Evolutionary conservation across 257 asterid species (phyloP).

Genomic region (Vinca minor): DNA sequence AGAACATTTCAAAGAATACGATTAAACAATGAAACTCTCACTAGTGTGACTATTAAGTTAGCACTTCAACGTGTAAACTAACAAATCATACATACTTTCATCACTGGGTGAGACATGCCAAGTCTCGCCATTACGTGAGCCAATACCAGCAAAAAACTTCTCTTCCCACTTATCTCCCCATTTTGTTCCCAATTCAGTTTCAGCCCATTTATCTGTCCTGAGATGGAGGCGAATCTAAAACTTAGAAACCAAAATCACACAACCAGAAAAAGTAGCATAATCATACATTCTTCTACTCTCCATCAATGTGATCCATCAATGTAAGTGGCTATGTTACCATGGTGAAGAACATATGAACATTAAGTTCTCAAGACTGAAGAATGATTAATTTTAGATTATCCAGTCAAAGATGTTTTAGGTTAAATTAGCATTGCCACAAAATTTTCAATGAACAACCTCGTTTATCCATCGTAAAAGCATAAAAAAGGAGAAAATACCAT

Average conservation of each 20-base stretch:
- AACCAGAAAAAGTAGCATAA: background rate
- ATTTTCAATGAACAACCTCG: background rate
- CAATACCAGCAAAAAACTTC: slow-evolving; percentile 80
- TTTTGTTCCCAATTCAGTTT: slow-evolving; percentile 90
- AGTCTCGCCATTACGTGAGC: slow-evolving; percentile 97
- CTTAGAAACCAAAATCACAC: background rate
- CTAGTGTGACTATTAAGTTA: background rate
- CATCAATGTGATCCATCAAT: background rate
- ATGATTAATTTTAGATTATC: background rate
- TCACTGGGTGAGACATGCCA: slow-evolving; percentile 78
- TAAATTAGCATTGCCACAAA: background rate
- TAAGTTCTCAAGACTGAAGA: background rate
- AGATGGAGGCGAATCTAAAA: slow-evolving; percentile 11
- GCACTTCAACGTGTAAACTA: background rate
- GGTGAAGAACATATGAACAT: background rate
- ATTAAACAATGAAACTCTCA: background rate
- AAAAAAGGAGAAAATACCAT: slow-evolving; percentile 45
- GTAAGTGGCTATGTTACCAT: background rate
- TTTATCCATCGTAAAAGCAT: background rate
- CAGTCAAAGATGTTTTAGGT: background rate
- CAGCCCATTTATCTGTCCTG: slow-evolving; percentile 99
- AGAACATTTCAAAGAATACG: background rate
- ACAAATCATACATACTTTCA: slow-evolving; percentile 42
- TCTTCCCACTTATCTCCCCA: slow-evolving; percentile 99
- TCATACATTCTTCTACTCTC: no score